These are phyloP conservation scores for Phyllosticta citriasiana DNA, from an alignment of 2,329 filamentous ascomycete genomes.

Conservation along the genomic window DNA sequence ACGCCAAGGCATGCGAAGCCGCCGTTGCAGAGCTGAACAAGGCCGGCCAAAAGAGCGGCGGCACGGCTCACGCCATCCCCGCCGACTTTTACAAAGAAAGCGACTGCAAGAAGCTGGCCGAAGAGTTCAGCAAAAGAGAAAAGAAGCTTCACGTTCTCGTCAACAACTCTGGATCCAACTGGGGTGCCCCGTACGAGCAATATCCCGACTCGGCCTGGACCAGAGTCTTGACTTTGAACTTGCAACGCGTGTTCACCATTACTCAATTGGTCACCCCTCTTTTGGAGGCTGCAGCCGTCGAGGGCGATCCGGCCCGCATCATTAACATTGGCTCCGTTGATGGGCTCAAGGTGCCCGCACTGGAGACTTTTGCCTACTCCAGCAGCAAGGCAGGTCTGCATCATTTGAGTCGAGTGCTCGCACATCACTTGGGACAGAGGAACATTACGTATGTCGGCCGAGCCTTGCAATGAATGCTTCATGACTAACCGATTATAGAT, in stretches of 20 bases:
- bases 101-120: slow-evolving; percentile 47
- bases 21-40: slow-evolving; percentile 48
- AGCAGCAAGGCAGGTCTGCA: slow-evolving; percentile 54
- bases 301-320: slow-evolving; percentile 43
- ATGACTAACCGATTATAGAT: slow-evolving; percentile 21
- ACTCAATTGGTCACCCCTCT: slow-evolving; percentile 54
- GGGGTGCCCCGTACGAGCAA: slow-evolving; percentile 50
- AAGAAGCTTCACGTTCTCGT: slow-evolving; percentile 50
- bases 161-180: slow-evolving; percentile 57
- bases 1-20: slow-evolving; percentile 50
- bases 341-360: slow-evolving; percentile 47
- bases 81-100: slow-evolving; percentile 55
- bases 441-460: slow-evolving; percentile 39
- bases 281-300: slow-evolving; percentile 42
- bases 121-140: slow-evolving; percentile 46
- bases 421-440: slow-evolving; percentile 49
- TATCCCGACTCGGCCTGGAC: slow-evolving; percentile 47
- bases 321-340: slow-evolving; percentile 59
- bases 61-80: slow-evolving; percentile 48
- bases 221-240: slow-evolving; percentile 49
- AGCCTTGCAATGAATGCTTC: background rate
- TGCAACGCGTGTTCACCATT: slow-evolving; percentile 57
- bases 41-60: slow-evolving; percentile 35
- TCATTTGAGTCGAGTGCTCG: slow-evolving; percentile 55
- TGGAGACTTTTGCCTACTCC: slow-evolving; percentile 52